These are phyloP conservation scores for Cichorium intybus DNA, from an alignment of 140 eudicot genomes.

Conservation along the genomic window DNA sequence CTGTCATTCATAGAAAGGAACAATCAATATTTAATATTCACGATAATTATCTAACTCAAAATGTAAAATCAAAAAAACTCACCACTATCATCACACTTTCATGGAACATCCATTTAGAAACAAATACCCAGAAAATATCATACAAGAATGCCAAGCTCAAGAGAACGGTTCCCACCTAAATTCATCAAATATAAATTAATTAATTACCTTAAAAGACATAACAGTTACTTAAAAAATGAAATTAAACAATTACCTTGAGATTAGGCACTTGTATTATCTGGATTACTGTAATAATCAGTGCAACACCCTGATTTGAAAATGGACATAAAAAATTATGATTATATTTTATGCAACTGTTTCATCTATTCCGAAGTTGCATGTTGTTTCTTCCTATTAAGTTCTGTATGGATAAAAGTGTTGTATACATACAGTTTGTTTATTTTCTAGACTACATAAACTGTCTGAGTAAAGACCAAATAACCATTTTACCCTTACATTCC, in stretches of 20 bases:
- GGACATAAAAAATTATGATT: neutral
- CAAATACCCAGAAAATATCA: slow-evolving; percentile 92
- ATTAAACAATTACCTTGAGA: slow-evolving; percentile 59
- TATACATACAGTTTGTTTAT: no score
- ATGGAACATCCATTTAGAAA: slow-evolving; percentile 76
- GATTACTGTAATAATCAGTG: slow-evolving; percentile 81
- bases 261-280: slow-evolving; percentile 85
- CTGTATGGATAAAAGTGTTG: no score
- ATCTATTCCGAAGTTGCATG: slow-evolving; percentile 12
- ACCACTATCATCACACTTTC: no score
- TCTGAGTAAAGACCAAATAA: no score
- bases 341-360: neutral
- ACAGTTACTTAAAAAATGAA: neutral
- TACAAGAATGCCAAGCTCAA: slow-evolving; percentile 86
- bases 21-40: neutral
- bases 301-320: slow-evolving; percentile 68
- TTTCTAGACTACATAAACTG: no score
- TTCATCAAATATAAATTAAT: slow-evolving; percentile 8
- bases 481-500: no score
- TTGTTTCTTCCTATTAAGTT: no score
- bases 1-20: slow-evolving; percentile 30
- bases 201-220: no score
- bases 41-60: neutral
- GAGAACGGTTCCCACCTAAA: slow-evolving; percentile 89
- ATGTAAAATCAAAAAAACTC: slow-evolving; percentile 19